Evolutionary conservation across 495 filamentous ascomycete species (phyloP).

Genomic region (Schizothecium vesticola): DNA sequence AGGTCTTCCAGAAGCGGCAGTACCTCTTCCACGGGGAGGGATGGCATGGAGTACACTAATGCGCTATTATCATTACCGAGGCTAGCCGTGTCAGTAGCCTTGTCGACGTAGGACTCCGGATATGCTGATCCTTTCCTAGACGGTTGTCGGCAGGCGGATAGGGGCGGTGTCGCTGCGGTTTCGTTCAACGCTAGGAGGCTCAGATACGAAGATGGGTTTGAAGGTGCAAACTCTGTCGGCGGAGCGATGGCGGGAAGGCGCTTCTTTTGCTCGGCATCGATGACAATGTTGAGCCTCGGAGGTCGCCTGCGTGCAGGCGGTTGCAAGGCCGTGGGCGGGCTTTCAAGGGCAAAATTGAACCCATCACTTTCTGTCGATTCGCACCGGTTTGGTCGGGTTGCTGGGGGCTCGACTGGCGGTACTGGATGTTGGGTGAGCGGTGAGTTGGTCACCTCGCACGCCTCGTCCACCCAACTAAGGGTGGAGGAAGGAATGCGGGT

Average conservation of each 20-base stretch:
- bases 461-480: slow-evolving; percentile 17
- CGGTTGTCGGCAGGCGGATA: background rate
- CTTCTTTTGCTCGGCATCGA: background rate
- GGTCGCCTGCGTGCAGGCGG: slow-evolving; percentile 7
- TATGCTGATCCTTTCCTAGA: background rate
- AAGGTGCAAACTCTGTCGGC: background rate
- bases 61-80: background rate
- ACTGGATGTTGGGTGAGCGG: background rate
- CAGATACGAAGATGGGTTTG: background rate
- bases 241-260: background rate
- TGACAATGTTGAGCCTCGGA: slow-evolving; percentile 10
- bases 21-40: slow-evolving; percentile 25
- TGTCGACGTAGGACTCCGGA: slow-evolving; percentile 12
- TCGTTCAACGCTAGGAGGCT: background rate
- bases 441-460: slow-evolving; percentile 1
- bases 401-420: background rate
- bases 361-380: background rate
- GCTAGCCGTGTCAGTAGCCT: slow-evolving; percentile 13
- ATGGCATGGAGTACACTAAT: background rate
- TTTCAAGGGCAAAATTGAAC: background rate
- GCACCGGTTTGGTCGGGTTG: background rate
- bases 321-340: background rate
- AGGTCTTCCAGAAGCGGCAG: slow-evolving; percentile 41
- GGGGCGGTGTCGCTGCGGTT: background rate
- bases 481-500: slow-evolving; percentile 7